These are phyloP conservation scores for Gnomoniopsis sp. DNA, from an alignment of 2,329 filamentous ascomycete species.

Conservation along the genomic window DNA sequence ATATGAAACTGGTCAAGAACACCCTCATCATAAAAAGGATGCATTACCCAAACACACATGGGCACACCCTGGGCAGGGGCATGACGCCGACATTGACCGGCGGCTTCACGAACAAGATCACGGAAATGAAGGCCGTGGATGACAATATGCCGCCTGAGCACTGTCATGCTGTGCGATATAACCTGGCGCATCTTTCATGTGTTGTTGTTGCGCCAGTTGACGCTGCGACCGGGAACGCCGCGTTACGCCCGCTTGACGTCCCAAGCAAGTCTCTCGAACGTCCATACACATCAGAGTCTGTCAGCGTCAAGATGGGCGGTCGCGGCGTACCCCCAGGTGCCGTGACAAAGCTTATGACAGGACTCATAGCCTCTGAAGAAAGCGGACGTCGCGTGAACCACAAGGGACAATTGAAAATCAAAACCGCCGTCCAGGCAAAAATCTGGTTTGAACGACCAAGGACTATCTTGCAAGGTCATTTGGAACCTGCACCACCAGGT, in stretches of 20 bases:
- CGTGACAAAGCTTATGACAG: background rate
- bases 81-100: background rate
- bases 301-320: background rate
- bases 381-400: background rate
- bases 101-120: background rate
- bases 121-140: background rate
- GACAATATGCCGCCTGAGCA: background rate
- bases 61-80: background rate
- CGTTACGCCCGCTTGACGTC: background rate
- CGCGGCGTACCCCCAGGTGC: background rate
- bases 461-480: background rate
- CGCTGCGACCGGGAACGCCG: background rate
- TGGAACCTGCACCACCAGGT: background rate
- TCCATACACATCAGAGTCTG: background rate
- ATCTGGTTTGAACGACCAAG: background rate
- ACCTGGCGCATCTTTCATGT: background rate
- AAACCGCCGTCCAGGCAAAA: background rate
- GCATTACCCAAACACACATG: background rate
- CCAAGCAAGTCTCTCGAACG: background rate
- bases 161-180: background rate
- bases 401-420: background rate
- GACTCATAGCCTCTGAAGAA: background rate
- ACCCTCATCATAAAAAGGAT: background rate
- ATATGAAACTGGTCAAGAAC: background rate
- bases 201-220: background rate